These are phyloP conservation scores for Hibiscus tridactylites DNA, from an alignment of 345 rosid species.

Conservation along the genomic window DNA sequence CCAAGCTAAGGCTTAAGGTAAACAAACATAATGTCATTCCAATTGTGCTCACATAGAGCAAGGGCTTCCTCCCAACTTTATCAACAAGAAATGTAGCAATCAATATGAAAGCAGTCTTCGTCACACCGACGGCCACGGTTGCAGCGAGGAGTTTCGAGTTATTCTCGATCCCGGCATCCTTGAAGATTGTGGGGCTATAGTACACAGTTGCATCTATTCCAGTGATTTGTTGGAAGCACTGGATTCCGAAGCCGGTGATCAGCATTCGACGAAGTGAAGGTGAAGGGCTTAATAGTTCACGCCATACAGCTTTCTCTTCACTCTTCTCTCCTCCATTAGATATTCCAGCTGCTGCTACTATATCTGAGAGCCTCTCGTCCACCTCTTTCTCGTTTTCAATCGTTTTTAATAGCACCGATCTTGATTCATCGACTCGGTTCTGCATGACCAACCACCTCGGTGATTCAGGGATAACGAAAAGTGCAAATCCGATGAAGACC, in stretches of 20 bases:
- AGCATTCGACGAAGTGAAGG: conserved; percentile 57
- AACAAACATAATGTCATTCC: conserved; percentile 54
- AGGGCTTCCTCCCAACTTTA: conserved; percentile 56
- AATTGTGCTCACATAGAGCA: conserved; percentile 59
- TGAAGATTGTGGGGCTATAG: conserved; percentile 60
- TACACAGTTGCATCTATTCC: conserved; percentile 70
- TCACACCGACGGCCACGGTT: conserved; percentile 54
- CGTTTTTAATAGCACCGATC: conserved; percentile 63
- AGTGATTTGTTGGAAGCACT: conserved; percentile 65
- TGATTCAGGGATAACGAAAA: conserved; percentile 82
- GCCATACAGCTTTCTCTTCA: conserved; percentile 70
- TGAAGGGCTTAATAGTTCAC: conserved; percentile 66
- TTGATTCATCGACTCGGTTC: conserved; percentile 64
- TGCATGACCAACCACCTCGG: conserved; percentile 88
- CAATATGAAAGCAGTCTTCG: conserved; percentile 51
- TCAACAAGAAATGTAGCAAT: conserved; percentile 51
- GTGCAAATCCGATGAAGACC: conserved; percentile 59
- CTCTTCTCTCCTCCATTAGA: conserved; percentile 12
- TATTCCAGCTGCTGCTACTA: conserved; percentile 55
- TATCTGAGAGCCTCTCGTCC: conserved; percentile 73
- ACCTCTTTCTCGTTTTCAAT: conserved; percentile 62
- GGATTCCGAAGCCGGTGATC: conserved; percentile 70
- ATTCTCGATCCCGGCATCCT: conserved; percentile 40
- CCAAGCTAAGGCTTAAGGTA: conserved; percentile 24
- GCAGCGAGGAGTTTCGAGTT: conserved; percentile 45